Evolutionary conservation across 345 rosid species (phyloP).

Genomic region (Citrus maxima): DNA sequence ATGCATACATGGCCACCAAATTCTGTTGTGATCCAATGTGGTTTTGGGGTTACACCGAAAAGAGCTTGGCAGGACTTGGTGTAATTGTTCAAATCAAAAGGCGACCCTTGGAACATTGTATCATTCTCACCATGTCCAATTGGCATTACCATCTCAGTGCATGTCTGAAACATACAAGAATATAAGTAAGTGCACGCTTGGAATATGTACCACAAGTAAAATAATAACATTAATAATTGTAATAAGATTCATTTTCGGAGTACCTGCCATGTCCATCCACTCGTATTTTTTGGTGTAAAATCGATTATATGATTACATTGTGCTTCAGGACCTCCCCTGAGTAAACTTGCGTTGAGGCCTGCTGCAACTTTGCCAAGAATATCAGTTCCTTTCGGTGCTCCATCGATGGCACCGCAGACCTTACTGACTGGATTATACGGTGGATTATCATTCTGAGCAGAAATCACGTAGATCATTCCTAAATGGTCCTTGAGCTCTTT

Average conservation of each 20-base stretch:
- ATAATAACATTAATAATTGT: too few species aligned
- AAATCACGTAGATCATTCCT: not conserved
- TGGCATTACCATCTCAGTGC: constrained; percentile 24
- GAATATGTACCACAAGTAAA: too few species aligned
- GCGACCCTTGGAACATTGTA: constrained; percentile 27
- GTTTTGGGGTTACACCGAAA: constrained; percentile 17
- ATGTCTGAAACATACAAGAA: constrained; percentile 10
- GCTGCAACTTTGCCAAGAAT: constrained; percentile 24
- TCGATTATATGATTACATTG: not conserved
- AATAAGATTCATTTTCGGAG: not conserved
- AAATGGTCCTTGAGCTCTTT: constrained; percentile 7
- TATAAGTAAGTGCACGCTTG: not conserved
- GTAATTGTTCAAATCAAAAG: constrained; percentile 16
- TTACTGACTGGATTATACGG: not conserved
- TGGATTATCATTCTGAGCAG: constrained; percentile 26
- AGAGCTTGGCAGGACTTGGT: constrained; percentile 1
- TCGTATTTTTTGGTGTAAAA: not conserved
- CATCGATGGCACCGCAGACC: constrained; percentile 21
- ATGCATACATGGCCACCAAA: constrained; percentile 39
- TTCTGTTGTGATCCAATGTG: constrained; percentile 27
- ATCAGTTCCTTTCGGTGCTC: constrained; percentile 15
- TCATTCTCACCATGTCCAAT: constrained; percentile 14
- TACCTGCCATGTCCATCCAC: constrained; percentile 53
- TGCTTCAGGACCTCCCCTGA: not conserved
- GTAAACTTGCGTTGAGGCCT: constrained; percentile 14